Evolutionary conservation across 2,329 filamentous ascomycete species (phyloP), one percentile per base, ranked within the genome.

Genomic region (Alternaria atra): DNA sequence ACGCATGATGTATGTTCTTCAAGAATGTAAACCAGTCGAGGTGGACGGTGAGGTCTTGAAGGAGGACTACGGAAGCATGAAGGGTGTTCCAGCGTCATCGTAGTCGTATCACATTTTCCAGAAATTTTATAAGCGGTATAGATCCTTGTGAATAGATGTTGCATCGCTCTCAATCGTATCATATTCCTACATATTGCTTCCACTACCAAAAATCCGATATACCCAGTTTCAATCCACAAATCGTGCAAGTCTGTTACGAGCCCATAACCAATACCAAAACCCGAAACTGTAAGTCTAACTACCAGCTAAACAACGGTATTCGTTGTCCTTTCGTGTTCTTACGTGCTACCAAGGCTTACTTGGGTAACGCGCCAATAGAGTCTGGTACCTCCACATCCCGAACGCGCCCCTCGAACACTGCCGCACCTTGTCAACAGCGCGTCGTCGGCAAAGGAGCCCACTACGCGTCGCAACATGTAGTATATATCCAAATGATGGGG

Each of bases 1-100:
- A 20, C 52, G 75, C 5, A 72, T 78, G 65, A 63, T 76, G 66
- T 77, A 68, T 61, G 70, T 78, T 13, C 55, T 77, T 35, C 73
- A 74, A 66, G 64, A 70, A 27, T 68, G 62, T 42, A 67, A 72
- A 64, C 69, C 69, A 13, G 56, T 78, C 5, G 67, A 65, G 40
- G 51, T 77, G 25, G 64, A 52, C 3, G 72, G 73, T 1, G 64
- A 73, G 60, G 56, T 39, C 6, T 56, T 77, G 48, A 54, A 61
- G 34, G 74, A 77, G 60, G 73, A 77, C 43, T 71, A 70, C 53
- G 73, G 68, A 20, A 66, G 42, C 13, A 76, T 76, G 73, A 15
- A 73, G 57, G 74, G 74, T 7, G 73, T 76, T 30, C 71, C 73
- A 27, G 55, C 60, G 29, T 74, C 72, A 12, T 65, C 69, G 10